These are phyloP conservation scores for Neonectria neomacrospora DNA, from an alignment of 2,329 filamentous ascomycete species.

Conservation along the genomic window DNA sequence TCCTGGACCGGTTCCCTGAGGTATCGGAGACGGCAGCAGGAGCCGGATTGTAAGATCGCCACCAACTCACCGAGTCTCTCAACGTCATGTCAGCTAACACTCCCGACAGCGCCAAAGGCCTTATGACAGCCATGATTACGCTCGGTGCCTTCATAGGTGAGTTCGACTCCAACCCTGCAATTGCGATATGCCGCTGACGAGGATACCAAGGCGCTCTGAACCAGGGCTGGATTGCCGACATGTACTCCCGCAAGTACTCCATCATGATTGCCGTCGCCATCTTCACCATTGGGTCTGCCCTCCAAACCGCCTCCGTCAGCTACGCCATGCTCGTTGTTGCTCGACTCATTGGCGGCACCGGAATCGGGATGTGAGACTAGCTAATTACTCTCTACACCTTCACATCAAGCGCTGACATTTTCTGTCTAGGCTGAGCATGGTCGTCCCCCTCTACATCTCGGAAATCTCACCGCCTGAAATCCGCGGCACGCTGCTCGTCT, in stretches of 20 bases:
- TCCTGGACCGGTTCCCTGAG: conserved; percentile 47
- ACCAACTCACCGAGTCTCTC: not conserved
- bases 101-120: conserved; percentile 44
- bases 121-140: conserved; percentile 62
- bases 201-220: conserved; percentile 53
- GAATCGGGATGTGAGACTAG: conserved; percentile 51
- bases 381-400: not conserved
- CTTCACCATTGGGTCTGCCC: conserved; percentile 54
- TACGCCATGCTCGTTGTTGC: conserved; percentile 56
- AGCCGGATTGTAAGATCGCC: conserved; percentile 45
- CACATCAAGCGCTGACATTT: not conserved
- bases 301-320: conserved; percentile 55
- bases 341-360: conserved; percentile 56
- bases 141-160: conserved; percentile 57
- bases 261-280: conserved; percentile 49
- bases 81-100: not conserved
- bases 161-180: not conserved
- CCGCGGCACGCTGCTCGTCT: conserved; percentile 58
- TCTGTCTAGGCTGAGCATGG: conserved; percentile 44
- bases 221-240: conserved; percentile 52
- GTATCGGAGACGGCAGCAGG: conserved; percentile 50
- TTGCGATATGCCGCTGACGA: not conserved
- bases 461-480: conserved; percentile 61
- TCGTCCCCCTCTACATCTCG: conserved; percentile 56
- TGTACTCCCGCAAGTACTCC: conserved; percentile 47